A percentile compares a stretch with the other conserved stretches of the same genome.
phyloP scores from a whole-genome alignment of 805 yeast species.

The Barnettozyma californica region DNA sequence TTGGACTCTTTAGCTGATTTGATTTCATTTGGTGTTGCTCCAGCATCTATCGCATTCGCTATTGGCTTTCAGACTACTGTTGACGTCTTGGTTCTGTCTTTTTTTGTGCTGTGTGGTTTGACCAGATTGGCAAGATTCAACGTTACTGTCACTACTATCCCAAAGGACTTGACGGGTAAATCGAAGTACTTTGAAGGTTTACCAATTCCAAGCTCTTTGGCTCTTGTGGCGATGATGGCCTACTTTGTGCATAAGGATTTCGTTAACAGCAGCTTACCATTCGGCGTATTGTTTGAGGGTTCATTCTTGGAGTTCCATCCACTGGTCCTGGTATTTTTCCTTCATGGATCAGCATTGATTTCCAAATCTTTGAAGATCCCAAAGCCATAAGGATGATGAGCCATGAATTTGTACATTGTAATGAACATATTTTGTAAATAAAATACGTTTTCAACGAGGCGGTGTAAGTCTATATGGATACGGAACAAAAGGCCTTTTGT shows the following conservation, averaged over 20 bases:
- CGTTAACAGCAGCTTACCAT: constrained; percentile 55
- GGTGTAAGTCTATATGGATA: not conserved
- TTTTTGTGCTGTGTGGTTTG: constrained; percentile 89
- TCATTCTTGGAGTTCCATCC: constrained; percentile 72
- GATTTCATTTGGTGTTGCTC: constrained; percentile 92
- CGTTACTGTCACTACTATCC: constrained; percentile 87
- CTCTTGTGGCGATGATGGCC: constrained; percentile 71
- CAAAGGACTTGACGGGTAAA: constrained; percentile 85
- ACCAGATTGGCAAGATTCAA: constrained; percentile 93
- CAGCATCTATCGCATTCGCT: constrained; percentile 87
- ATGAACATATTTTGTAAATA: not conserved
- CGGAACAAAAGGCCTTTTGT: not conserved
- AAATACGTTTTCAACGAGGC: not conserved
- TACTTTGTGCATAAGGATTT: constrained; percentile 47
- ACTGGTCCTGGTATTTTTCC: constrained; percentile 51
- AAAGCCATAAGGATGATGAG: constrained; percentile 45
- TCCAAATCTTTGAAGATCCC: constrained; percentile 89
- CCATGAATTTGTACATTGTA: not conserved
- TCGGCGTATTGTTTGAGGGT: constrained; percentile 54
- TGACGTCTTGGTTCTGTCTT: constrained; percentile 71
- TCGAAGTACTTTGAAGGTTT: constrained; percentile 92
- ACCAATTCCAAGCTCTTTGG: constrained; percentile 87
- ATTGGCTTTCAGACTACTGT: constrained; percentile 82
- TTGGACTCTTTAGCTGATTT: constrained; percentile 94
- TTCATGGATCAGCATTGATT: constrained; percentile 89